Evolutionary conservation across 2,329 filamentous ascomycete genomes (phyloP).

Genomic region (Hirsutella minnesotensis): DNA sequence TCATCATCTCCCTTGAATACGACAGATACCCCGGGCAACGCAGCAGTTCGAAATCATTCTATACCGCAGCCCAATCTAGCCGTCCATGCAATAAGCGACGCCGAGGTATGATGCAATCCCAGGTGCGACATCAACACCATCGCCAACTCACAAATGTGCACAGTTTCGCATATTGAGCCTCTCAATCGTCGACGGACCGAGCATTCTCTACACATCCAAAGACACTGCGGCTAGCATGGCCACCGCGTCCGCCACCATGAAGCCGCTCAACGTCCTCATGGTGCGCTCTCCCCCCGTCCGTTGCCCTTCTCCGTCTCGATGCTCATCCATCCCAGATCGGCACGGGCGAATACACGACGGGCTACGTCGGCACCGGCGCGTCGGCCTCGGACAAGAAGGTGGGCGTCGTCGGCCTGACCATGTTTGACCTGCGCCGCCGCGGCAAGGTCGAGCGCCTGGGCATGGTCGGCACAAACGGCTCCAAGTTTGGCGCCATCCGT

Average conservation of each 20-base stretch:
- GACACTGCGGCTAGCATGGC: not conserved
- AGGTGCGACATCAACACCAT: too few relatives aligned
- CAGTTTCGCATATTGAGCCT: too few relatives aligned
- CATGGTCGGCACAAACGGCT: constrained; percentile 84
- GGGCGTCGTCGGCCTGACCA: constrained; percentile 78
- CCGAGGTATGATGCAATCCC: too few relatives aligned
- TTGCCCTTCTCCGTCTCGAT: not conserved
- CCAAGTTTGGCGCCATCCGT: constrained; percentile 88
- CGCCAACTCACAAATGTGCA: too few relatives aligned
- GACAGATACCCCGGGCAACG: too few relatives aligned
- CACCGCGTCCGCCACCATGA: constrained; percentile 27
- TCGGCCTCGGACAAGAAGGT: constrained; percentile 93
- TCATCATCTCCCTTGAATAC: too few relatives aligned
- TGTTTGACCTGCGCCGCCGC: constrained; percentile 78
- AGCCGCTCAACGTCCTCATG: constrained; percentile 58
- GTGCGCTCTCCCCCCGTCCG: constrained; percentile 24
- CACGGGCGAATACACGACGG: constrained; percentile 93
- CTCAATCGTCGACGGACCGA: too few relatives aligned
- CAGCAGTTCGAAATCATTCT: too few relatives aligned
- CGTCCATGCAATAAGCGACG: too few relatives aligned
- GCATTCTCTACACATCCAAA: not conserved
- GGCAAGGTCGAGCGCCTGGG: constrained; percentile 77
- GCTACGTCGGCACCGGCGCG: constrained; percentile 73
- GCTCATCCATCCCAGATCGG: constrained; percentile 45
- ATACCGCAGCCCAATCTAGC: too few relatives aligned